Evolutionary conservation across 2,329 filamentous ascomycete genomes (phyloP).

Genomic region (Cytospora leucostoma): DNA sequence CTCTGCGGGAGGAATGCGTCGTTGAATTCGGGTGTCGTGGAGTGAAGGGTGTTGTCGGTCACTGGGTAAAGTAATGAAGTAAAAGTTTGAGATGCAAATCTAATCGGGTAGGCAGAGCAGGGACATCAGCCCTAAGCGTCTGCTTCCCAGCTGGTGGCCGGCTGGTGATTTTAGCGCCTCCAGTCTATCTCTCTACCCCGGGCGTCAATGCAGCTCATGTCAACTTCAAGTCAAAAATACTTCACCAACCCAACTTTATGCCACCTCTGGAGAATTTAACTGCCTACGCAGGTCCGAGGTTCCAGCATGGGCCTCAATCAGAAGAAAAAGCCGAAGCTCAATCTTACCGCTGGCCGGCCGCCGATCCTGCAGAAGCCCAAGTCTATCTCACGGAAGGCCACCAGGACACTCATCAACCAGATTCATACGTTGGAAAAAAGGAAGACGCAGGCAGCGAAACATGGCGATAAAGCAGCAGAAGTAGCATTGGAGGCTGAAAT

Average conservation of each 20-base stretch:
- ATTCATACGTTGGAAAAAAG: slow-evolving; percentile 67
- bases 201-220: not conserved
- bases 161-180: slow-evolving; percentile 1
- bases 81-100: not conserved
- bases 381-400: slow-evolving; percentile 66
- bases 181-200: not conserved
- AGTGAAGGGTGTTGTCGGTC: slow-evolving; percentile 20
- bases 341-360: slow-evolving; percentile 56
- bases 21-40: slow-evolving; percentile 27
- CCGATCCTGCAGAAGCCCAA: slow-evolving; percentile 54
- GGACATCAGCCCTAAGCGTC: slow-evolving; percentile 1
- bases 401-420: slow-evolving; percentile 64
- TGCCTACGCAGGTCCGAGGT: not conserved
- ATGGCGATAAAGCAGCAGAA: slow-evolving; percentile 53
- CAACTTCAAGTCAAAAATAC: not conserved
- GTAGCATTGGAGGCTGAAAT: slow-evolving; percentile 54
- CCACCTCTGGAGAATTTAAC: not conserved
- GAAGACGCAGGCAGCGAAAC: slow-evolving; percentile 55
- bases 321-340: slow-evolving; percentile 42
- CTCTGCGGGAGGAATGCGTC: slow-evolving; percentile 26
- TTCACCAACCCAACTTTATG: not conserved
- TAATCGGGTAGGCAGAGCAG: not conserved
- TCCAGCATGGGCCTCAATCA: slow-evolving; percentile 49
- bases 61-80: not conserved
- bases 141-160: not conserved